Percentiles rank a stretch among this genome's conserved stretches.
Conservation (phyloP, 2,329 filamentous ascomycete genomes). For the Penicillium sp. region DNA sequence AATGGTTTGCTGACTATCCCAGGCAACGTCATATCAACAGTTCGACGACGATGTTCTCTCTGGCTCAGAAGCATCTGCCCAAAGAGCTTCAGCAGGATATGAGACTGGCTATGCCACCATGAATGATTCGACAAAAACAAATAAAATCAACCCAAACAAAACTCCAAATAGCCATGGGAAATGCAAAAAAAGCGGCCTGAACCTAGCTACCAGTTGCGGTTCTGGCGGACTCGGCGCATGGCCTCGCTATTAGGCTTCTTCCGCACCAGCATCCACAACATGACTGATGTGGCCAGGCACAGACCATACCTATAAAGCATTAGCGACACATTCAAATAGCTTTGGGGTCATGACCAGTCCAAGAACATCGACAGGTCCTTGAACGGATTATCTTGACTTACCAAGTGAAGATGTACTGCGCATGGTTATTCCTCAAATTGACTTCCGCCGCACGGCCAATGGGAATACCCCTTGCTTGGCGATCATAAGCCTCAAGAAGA, state of each 20-base stretch:
- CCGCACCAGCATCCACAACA: constrained; percentile 93
- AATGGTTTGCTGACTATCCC: constrained; percentile 35
- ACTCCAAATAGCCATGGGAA: constrained; percentile 41
- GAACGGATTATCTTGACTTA: constrained; percentile 49
- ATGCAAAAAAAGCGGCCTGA: constrained; percentile 10
- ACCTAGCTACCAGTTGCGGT: constrained; percentile 64
- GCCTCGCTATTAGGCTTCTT: constrained; percentile 71
- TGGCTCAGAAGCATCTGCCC: constrained; percentile 80
- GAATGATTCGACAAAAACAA: constrained; percentile 18
- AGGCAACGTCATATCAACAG: constrained; percentile 76
- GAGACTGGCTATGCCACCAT: constrained; percentile 45
- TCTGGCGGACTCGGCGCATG: constrained; percentile 70
- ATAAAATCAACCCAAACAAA: constrained; percentile 17
- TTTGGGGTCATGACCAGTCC: neutral
- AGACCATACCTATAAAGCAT: constrained; percentile 71
- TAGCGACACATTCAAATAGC: constrained; percentile 14
- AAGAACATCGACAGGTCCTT: neutral
- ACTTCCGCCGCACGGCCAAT: constrained; percentile 87
- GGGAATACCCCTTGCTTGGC: constrained; percentile 77
- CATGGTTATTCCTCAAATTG: constrained; percentile 92
- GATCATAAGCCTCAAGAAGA: constrained; percentile 70
- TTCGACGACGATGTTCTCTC: constrained; percentile 73
- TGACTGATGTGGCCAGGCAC: constrained; percentile 79
- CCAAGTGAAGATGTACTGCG: constrained; percentile 99
- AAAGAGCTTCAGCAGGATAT: constrained; percentile 80